Conservation (phyloP, 441 rosid genomes). For the Lepidium campestre region DNA sequence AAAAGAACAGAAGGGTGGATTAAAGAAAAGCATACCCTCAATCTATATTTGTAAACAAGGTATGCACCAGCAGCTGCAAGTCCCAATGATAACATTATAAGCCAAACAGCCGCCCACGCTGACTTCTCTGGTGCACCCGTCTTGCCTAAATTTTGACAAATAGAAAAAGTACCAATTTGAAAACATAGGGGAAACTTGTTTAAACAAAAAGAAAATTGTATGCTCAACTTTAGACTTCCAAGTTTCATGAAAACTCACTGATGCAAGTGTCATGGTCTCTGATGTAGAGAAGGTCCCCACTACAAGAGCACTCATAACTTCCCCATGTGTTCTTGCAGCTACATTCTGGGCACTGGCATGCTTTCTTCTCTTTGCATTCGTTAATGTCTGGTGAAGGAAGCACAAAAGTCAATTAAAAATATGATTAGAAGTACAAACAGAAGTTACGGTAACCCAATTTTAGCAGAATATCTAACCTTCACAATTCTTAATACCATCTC, state of each 20-base stretch:
- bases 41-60: constrained; percentile 83
- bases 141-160: constrained; percentile 49
- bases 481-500: constrained; percentile 77
- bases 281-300: constrained; percentile 79
- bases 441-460: neutral
- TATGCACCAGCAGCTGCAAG: constrained; percentile 84
- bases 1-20: neutral
- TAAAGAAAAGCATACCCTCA: constrained; percentile 55
- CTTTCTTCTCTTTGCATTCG: constrained; percentile 85
- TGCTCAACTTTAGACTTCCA: neutral
- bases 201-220: neutral
- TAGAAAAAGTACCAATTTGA: neutral
- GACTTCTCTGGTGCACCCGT: constrained; percentile 58
- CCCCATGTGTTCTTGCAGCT: constrained; percentile 93
- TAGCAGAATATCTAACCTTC: constrained; percentile 40
- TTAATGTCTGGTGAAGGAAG: constrained; percentile 50
- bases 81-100: constrained; percentile 73
- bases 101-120: constrained; percentile 87
- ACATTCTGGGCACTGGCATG: constrained; percentile 91
- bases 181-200: neutral
- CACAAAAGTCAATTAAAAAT: neutral
- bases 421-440: neutral
- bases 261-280: constrained; percentile 95
- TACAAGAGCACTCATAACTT: constrained; percentile 82
- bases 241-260: constrained; percentile 41